phyloP scores from a whole-genome alignment of 768 basidiomycete genomes.

The Hemileccinum rubropunctum region DNA sequence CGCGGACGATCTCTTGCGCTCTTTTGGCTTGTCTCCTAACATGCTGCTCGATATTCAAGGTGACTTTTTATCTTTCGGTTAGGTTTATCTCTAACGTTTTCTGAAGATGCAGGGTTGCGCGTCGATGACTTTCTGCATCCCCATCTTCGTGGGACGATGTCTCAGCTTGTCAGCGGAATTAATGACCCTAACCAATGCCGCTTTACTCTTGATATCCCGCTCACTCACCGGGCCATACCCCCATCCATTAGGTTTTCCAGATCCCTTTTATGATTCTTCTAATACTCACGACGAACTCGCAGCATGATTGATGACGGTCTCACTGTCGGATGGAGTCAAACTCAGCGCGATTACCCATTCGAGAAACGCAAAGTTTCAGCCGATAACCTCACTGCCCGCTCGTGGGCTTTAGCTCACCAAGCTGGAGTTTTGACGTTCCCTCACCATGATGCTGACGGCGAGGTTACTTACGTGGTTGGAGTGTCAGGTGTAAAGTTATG shows the following conservation, averaged over 20 bases:
- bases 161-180: not conserved
- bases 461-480: not conserved
- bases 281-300: not conserved
- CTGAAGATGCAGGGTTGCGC: not conserved
- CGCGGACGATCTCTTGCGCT: not conserved
- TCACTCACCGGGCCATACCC: not conserved
- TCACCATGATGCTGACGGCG: conserved; percentile 5
- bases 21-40: not conserved
- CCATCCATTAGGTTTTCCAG: not conserved
- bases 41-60: not conserved
- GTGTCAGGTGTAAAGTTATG: conserved; percentile 9
- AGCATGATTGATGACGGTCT: conserved; percentile 9
- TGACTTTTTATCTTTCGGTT: not conserved
- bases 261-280: not conserved
- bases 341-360: not conserved
- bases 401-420: not conserved
- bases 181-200: not conserved
- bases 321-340: conserved; percentile 5
- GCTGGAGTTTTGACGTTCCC: not conserved
- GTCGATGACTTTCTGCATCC: not conserved
- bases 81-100: not conserved
- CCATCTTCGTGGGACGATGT: not conserved
- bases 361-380: not conserved
- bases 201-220: not conserved
- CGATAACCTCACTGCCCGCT: not conserved